Evolutionary conservation across 306 rosid species (phyloP), one percentile per base, ranked within the genome.

Genomic region (Sicyos edulis): DNA sequence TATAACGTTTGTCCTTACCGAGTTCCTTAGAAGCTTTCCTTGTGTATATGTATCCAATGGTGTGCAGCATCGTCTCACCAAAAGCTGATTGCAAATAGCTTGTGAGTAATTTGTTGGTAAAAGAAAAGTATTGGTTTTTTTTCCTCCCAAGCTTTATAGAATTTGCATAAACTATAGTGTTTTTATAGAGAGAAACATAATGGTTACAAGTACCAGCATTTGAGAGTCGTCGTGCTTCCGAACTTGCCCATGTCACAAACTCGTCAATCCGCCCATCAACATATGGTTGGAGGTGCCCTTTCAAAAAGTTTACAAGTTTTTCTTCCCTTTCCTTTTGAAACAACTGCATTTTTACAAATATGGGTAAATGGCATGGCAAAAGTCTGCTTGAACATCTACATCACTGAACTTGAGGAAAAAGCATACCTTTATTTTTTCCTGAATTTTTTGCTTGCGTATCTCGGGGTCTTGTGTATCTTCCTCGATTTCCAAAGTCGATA

Each of bases 11-110:
- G 77, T 87, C 97, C 84, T 75, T 95, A 82, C 97, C 97, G 9
- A 91, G 84, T 82, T 95, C 99, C 74, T 15, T 91, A 52, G 97
- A 76, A 67, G 97, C 91, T 80, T 78, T 82, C 84, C 97, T 82
- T 10, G 91, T 87, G 87, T 95, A 95, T 71, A 91, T 89, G 73
- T 95, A 95, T 74, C 99, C 99, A 76, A 95, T 91, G 44, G 96
- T 95, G 79, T 95, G 96, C 72, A 95, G 86, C 99, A 91, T 95
- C 75, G 97, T 96, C 86, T 91, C 97, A 21, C 99, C 97, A 80
- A 95, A 95, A 83, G 96, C 97, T 89, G 83, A 80, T 47, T 74
- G 65, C 57, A 40, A 45, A 71, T 75, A 65, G 13, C 68, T 65
- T 57, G 75, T 22, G 40, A 74, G 59, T 80, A 50, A 56, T 62